Conservation (phyloP, 805 yeast genomes). For the Candida ascalaphidarum region DNA sequence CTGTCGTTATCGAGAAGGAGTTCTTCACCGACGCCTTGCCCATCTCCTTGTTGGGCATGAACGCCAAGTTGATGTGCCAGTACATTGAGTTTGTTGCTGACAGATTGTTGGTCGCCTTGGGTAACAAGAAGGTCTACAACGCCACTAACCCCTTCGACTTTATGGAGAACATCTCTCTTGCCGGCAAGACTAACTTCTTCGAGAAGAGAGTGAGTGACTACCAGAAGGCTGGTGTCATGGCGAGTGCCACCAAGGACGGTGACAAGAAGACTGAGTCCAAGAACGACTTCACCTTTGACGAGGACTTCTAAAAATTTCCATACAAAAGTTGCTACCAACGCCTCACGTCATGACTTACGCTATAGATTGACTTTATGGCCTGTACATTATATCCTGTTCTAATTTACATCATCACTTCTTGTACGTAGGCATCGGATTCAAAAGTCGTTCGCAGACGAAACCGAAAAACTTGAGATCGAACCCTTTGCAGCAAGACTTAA, state of each 20-base stretch:
- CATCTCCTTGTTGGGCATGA: slow-evolving; percentile 66
- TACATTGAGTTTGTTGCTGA: slow-evolving; percentile 97
- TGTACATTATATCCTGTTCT: too few relatives aligned
- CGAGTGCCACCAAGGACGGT: slow-evolving; percentile 45
- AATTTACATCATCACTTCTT: too few relatives aligned
- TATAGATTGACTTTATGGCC: too few relatives aligned
- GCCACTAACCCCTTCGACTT: slow-evolving; percentile 94
- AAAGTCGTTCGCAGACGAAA: too few relatives aligned
- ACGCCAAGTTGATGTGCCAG: slow-evolving; percentile 88
- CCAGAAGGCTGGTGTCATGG: slow-evolving; percentile 99
- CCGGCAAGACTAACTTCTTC: slow-evolving; percentile 98
- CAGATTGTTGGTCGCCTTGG: slow-evolving; percentile 84
- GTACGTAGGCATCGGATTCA: too few relatives aligned
- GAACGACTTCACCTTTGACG: slow-evolving; percentile 75
- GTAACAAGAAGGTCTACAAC: slow-evolving; percentile 82
- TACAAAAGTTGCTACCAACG: not conserved
- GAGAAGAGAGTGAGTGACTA: slow-evolving; percentile 98
- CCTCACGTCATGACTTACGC: too few relatives aligned
- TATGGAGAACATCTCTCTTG: slow-evolving; percentile 97
- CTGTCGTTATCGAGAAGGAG: slow-evolving; percentile 39
- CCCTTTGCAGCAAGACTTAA: not conserved
- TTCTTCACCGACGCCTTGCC: slow-evolving; percentile 7
- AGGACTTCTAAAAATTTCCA: slow-evolving; percentile 64
- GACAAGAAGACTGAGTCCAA: slow-evolving; percentile 37
- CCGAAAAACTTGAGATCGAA: too few relatives aligned